Conservation (phyloP, 208 protist genomes). For the Strigomonas culicis region DNA sequence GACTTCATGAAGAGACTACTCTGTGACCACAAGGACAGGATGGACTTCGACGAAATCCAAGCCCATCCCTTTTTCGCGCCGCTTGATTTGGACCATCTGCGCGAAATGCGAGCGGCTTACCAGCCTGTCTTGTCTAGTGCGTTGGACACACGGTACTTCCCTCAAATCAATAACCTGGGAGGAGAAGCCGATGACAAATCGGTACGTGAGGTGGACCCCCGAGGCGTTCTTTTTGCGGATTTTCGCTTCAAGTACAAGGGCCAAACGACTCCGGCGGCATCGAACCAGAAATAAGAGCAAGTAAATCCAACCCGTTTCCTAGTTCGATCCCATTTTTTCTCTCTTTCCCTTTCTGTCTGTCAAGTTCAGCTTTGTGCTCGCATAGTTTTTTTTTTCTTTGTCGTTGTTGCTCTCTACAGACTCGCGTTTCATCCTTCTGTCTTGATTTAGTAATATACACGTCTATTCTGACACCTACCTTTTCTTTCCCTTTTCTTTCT, state of each 20-base stretch:
- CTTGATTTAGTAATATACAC: constrained; percentile 6
- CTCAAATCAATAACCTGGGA: constrained; percentile 51
- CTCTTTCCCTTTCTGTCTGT: too few species aligned
- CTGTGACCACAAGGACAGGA: constrained; percentile 79
- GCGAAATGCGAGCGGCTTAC: constrained; percentile 54
- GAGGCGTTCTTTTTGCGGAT: constrained; percentile 85
- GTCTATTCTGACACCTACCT: not conserved
- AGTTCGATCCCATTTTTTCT: not conserved
- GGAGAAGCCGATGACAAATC: constrained; percentile 31
- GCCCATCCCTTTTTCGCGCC: constrained; percentile 77
- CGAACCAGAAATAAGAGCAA: constrained; percentile 8
- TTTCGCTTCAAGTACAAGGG: constrained; percentile 73
- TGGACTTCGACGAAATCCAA: constrained; percentile 76
- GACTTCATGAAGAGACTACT: constrained; percentile 92
- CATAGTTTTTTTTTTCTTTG: constrained; percentile 1
- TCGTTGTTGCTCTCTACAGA: constrained; percentile 2
- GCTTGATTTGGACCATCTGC: constrained; percentile 66
- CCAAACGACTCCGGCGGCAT: constrained; percentile 10
- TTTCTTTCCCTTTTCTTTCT: not conserved
- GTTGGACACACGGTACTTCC: constrained; percentile 89
- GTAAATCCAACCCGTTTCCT: too few species aligned
- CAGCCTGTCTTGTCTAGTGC: constrained; percentile 60
- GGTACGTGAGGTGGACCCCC: constrained; percentile 75
- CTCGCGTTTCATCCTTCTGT: too few species aligned
- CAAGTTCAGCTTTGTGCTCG: not conserved